Base-by-base conservation (phyloP, 2,329 filamentous ascomycete species). In the Aureobasidium sp. region DNA sequence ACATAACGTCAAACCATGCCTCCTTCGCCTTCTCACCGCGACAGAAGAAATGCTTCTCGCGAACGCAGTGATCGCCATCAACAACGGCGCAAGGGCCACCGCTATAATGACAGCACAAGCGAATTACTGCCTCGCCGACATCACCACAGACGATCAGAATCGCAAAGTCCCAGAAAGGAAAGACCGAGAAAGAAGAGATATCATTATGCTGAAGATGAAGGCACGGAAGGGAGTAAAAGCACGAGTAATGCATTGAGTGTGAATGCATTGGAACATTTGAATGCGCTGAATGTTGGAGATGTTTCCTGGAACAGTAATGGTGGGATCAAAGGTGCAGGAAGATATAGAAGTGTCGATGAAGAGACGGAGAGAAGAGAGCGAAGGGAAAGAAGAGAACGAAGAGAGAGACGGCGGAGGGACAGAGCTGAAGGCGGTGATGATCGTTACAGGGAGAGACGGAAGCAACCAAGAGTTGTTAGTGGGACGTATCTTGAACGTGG, bases 191-290 rank as follows among this genome's bases (percentile, higher is more conserved):
- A 34, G 24, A 57, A 41, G n/a, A 20, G 39, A 39, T 47, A 51
- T 26, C 15, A 29, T 10, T 43, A 60, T 29, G 12, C 46, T 6
- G 44, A 39, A 39, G 37, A 39, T 43, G 37, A 50, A 29, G 41
- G 17, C 10, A 37, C 17, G 1, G 37, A 60, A 26, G 39, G 46
- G 13, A 55, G 62, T 34, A 63, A 63, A 39, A 43, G 44, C 29
- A 71, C 69, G 24, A 71, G 67, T 56, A 73, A 73, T 27, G 69
- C 74, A 43, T 71, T 81, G 68, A 85, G 69, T 73, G 77, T 74
- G 64, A 82, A 84, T 67, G 85, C 87, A 5, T 74, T 92, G 53
- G 86, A 86, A 13, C 84, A 85, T 69, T 74, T 92, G 51, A 82
- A 90, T 67, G 79, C 83, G 3, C 10, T 59, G 8, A 68, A 65